phyloP scores from a whole-genome alignment of 176 grass and related monocot species.

The Raddia guianensis region DNA sequence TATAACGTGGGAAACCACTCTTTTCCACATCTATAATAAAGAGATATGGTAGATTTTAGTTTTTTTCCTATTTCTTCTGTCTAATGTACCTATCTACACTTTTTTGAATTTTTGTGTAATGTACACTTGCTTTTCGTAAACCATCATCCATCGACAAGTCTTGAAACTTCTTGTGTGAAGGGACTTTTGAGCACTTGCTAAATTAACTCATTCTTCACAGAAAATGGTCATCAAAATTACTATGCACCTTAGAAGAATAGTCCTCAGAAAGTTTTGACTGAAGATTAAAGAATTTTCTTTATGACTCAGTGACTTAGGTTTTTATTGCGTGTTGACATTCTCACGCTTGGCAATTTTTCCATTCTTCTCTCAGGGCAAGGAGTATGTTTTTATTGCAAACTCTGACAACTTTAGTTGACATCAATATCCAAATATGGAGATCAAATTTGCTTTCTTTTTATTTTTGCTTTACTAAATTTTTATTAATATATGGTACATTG shows the following conservation, averaged over 20 bases:
- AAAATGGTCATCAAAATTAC: neutral
- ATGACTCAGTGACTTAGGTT: neutral
- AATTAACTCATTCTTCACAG: neutral
- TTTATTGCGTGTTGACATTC: neutral
- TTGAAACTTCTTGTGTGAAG: neutral
- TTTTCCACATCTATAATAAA: neutral
- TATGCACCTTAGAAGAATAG: neutral
- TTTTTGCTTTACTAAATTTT: neutral
- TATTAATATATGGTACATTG: neutral
- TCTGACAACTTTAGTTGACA: slow-evolving; percentile 95
- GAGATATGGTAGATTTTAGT: neutral
- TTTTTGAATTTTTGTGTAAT: neutral
- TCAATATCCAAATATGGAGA: slow-evolving; percentile 68
- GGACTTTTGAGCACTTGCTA: neutral
- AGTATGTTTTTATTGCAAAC: slow-evolving; percentile 95
- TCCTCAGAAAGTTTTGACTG: neutral
- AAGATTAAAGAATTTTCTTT: neutral
- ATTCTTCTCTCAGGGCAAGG: slow-evolving; percentile 80
- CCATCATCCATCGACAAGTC: neutral
- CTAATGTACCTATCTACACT: neutral
- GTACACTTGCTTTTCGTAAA: neutral
- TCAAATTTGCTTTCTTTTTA: slow-evolving; percentile 23
- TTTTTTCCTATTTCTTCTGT: neutral
- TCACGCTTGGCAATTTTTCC: slow-evolving; percentile 29
- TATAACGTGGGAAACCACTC: neutral